These are phyloP conservation scores for Cladosporium velox DNA, from an alignment of 2,329 filamentous ascomycete genomes.

Conservation along the genomic window DNA sequence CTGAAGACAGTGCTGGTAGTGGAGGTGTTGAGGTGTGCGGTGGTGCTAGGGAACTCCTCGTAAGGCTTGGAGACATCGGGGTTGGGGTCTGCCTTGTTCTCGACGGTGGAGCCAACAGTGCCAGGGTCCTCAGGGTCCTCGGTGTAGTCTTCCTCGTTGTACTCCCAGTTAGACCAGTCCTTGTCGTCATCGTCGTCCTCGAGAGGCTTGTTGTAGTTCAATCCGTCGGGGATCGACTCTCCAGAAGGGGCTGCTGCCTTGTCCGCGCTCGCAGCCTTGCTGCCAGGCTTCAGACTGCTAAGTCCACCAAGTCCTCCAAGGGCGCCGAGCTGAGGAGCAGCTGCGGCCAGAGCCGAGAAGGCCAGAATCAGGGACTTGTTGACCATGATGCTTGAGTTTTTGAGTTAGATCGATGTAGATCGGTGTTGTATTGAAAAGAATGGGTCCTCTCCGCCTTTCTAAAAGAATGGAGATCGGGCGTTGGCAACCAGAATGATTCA, in stretches of 20 bases:
- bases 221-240: not conserved
- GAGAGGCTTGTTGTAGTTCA: constrained; percentile 22
- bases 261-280: not conserved
- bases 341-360: constrained; percentile 14
- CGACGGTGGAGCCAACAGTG: not conserved
- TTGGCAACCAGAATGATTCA: constrained; percentile 7
- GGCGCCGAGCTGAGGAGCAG: constrained; percentile 12
- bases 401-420: not conserved
- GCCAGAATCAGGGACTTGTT: constrained; percentile 12
- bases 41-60: not conserved
- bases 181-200: constrained; percentile 9
- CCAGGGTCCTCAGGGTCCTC: not conserved
- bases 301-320: not conserved
- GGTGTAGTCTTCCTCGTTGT: not conserved
- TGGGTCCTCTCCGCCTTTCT: not conserved
- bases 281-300: not conserved
- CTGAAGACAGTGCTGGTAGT: not conserved
- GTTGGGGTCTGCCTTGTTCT: not conserved
- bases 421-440: constrained; percentile 2
- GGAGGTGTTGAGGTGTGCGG: not conserved
- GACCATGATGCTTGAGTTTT: constrained; percentile 13
- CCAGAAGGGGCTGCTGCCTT: not conserved
- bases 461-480: constrained; percentile 9
- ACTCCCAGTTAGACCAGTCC: constrained; percentile 7
- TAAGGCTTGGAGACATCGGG: not conserved